phyloP scores from a whole-genome alignment of 2,329 filamentous ascomycete genomes.

The Stachybotrys elegans region DNA sequence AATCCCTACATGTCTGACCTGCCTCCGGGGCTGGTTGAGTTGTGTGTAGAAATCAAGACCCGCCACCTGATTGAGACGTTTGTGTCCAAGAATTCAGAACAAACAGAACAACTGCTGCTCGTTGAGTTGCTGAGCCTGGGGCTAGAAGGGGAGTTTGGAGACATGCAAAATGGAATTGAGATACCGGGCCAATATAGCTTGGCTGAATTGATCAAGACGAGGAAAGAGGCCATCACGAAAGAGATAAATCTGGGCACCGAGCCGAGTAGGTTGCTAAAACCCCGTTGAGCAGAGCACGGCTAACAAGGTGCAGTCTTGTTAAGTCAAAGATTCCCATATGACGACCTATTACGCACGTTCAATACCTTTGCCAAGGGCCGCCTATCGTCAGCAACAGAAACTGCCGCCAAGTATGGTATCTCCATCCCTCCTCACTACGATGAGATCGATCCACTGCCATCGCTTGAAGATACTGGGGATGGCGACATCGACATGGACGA shows the following conservation, averaged over 20 bases:
- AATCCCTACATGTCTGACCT: constrained; percentile 40
- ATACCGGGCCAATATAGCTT: constrained; percentile 30
- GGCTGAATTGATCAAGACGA: constrained; percentile 24
- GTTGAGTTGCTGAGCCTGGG: constrained; percentile 52
- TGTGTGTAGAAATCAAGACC: constrained; percentile 43
- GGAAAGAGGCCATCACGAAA: constrained; percentile 26
- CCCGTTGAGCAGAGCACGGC: no score
- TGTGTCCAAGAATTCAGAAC: constrained; percentile 41
- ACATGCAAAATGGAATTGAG: constrained; percentile 23
- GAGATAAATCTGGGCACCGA: constrained; percentile 19
- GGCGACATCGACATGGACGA: constrained; percentile 33
- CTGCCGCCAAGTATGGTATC: constrained; percentile 29
- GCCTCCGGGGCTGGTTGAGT: constrained; percentile 33
- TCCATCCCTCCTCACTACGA: constrained; percentile 24
- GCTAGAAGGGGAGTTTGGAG: constrained; percentile 42
- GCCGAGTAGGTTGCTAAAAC: constrained; percentile 22
- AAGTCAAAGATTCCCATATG: constrained; percentile 32
- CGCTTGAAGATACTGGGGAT: constrained; percentile 19
- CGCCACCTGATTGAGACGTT: constrained; percentile 50
- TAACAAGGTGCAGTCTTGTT: constrained; percentile 22
- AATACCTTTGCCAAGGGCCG: constrained; percentile 26
- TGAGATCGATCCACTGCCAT: constrained; percentile 19
- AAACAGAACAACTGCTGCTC: constrained; percentile 46
- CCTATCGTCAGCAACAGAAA: constrained; percentile 25
- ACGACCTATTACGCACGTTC: constrained; percentile 31